Evolutionary conservation across 306 rosid genomes (phyloP).

Genomic region (Gastrolobium bilobum): DNA sequence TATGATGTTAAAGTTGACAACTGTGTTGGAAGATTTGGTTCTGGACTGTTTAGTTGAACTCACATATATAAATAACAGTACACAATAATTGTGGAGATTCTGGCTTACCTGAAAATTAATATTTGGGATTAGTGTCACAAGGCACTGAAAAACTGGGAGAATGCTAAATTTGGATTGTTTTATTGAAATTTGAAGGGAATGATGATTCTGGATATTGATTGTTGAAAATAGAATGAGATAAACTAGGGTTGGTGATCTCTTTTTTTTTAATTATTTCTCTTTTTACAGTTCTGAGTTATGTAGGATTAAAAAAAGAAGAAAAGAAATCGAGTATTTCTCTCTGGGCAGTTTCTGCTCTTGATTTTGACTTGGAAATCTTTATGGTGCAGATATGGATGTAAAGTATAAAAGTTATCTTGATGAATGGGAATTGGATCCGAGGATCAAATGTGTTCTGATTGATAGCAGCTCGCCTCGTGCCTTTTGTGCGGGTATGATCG

Average conservation of each 20-base stretch:
- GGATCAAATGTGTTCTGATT: conserved; percentile 85
- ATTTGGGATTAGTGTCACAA: conserved; percentile 26
- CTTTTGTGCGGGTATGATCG: conserved; percentile 85
- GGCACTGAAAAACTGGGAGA: conserved; percentile 5
- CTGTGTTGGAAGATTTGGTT: neutral
- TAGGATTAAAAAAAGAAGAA: neutral
- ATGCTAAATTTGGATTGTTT: conserved; percentile 19
- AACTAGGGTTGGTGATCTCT: neutral
- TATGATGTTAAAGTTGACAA: conserved; percentile 12
- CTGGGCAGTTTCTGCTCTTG: neutral
- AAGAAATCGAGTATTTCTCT: neutral
- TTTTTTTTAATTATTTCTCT: neutral
- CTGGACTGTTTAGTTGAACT: conserved; percentile 28
- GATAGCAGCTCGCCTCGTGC: conserved; percentile 94
- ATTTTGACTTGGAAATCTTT: conserved; percentile 37
- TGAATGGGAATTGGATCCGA: conserved; percentile 92
- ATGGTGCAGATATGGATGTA: conserved; percentile 88
- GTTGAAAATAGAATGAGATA: conserved; percentile 12
- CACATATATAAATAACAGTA: conserved; percentile 25
- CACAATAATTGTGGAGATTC: conserved; percentile 12
- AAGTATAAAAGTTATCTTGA: conserved; percentile 85
- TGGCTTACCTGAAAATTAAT: conserved; percentile 12
- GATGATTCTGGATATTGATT: conserved; percentile 28
- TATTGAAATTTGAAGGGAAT: conserved; percentile 27
- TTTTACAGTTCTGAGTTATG: neutral